Base-by-base conservation (phyloP, 192 early-diverging fungal genomes). In the Mortierella alpina region DNA sequence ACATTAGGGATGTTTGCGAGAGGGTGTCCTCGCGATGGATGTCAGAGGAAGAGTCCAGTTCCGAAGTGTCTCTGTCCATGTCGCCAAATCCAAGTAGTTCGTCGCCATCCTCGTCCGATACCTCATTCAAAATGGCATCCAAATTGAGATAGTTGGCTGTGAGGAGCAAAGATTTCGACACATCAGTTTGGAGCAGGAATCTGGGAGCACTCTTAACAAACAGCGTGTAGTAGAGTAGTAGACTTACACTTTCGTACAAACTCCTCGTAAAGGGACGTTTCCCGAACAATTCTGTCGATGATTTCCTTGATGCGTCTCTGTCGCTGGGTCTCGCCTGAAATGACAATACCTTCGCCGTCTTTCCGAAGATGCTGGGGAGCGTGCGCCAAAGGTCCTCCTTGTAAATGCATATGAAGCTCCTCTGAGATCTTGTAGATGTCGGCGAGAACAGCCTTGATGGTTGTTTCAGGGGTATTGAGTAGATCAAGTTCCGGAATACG, bases 51-150 rank as follows among this genome's bases (percentile, higher is more conserved):
- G 87, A 88, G 52, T 85, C 87, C 7, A 82, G 80, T 53, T 90
- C 87, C 9, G 81, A 68, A 23, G 67, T 69, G 60, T 87, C 84
- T 11, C 84, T 47, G 11, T 45, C 70, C 9, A 80, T 47, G 14
- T 66, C 47, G 1, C 63, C 70, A 22, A 80, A 83, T 70, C 78
- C 85, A 48, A 82, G 68, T 17, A 85, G 70, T 41, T 85, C 86
- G 31, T 88, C 83, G 14, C 76, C 83, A 54, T 82, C 82, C 11
- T 84, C 81, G 50, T 85, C 85, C 14, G 81, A 77, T 18, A 81
- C 83, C 65, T 88, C 89, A 62, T 90, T 90, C 59, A 90, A 70
- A 72, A 90, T 90, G n/a, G 74, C 83, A 39, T 90, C 89, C 47
- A 90, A 62, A 51, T 65, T 86, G 12, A 90, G 73, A n/a, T 88